phyloP scores from a whole-genome alignment of 768 basidiomycete species.

The Serendipita sp. region DNA sequence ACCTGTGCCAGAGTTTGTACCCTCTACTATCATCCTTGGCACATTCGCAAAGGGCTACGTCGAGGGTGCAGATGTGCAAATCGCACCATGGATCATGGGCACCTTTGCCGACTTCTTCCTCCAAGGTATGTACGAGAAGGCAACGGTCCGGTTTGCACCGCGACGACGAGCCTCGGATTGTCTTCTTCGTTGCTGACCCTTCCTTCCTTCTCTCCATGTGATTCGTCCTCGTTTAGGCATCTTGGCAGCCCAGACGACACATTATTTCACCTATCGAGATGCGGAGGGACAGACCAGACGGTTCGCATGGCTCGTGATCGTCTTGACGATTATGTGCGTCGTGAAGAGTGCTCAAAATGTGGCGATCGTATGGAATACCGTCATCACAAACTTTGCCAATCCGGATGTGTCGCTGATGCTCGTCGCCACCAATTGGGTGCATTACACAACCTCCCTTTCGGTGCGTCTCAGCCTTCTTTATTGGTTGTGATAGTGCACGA shows the following conservation, averaged over 20 bases:
- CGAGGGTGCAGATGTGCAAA: neutral
- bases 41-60: neutral
- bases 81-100: neutral
- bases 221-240: neutral
- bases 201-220: no score
- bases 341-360: neutral
- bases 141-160: no score
- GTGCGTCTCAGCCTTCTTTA: neutral
- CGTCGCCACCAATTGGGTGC: neutral
- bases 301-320: neutral
- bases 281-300: neutral
- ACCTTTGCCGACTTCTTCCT: conserved; percentile 4
- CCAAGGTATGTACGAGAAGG: neutral
- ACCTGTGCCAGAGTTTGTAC: neutral
- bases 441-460: neutral
- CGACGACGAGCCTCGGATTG: no score
- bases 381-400: neutral
- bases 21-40: neutral
- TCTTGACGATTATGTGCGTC: neutral
- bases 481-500: neutral
- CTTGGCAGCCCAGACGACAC: neutral
- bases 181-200: no score
- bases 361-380: neutral
- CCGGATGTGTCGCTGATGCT: conserved; percentile 2
- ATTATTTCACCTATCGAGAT: conserved; percentile 2